Conservation (phyloP, 2,329 filamentous ascomycete genomes). For the Fusarium zealandicum region DNA sequence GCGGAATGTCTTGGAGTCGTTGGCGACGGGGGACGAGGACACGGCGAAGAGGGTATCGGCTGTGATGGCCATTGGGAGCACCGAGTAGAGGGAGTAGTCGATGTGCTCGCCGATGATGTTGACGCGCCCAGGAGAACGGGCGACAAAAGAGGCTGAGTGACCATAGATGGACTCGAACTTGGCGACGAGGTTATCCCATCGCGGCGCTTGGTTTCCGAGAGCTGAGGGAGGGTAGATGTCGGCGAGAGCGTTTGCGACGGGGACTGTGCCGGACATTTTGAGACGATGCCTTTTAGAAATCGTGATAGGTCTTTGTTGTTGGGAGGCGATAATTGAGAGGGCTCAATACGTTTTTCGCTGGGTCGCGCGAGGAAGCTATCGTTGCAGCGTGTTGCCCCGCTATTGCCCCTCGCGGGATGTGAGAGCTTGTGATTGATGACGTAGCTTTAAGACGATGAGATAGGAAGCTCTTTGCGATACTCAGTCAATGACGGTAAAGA, state of each 20-base stretch:
- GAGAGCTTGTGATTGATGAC: constrained; percentile 27
- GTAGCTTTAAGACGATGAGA: constrained; percentile 2
- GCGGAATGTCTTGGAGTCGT: constrained; percentile 62
- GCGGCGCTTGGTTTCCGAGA: constrained; percentile 68
- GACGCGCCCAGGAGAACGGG: constrained; percentile 90
- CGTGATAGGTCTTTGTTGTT: neutral
- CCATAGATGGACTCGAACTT: constrained; percentile 76
- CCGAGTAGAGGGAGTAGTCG: constrained; percentile 96
- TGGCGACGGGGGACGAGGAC: constrained; percentile 58
- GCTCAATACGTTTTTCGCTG: constrained; percentile 20
- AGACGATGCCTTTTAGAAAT: no score
- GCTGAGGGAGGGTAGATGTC: constrained; percentile 85
- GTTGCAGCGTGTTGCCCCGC: constrained; percentile 40
- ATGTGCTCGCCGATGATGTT: constrained; percentile 99
- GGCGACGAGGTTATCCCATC: constrained; percentile 78
- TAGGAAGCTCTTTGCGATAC: neutral
- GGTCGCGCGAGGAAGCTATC: constrained; percentile 32
- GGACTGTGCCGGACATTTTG: constrained; percentile 67
- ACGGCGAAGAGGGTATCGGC: constrained; percentile 91
- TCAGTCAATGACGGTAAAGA: neutral
- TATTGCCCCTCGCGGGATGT: constrained; percentile 32
- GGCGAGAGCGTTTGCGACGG: constrained; percentile 74
- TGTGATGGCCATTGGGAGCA: constrained; percentile 93
- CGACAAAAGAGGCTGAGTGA: constrained; percentile 77
- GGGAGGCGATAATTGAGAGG: neutral